Percentiles rank a stretch among this genome's conserved stretches.
phyloP scores from a whole-genome alignment of 164 flowering plant genomes.

The Annona cherimola region DNA sequence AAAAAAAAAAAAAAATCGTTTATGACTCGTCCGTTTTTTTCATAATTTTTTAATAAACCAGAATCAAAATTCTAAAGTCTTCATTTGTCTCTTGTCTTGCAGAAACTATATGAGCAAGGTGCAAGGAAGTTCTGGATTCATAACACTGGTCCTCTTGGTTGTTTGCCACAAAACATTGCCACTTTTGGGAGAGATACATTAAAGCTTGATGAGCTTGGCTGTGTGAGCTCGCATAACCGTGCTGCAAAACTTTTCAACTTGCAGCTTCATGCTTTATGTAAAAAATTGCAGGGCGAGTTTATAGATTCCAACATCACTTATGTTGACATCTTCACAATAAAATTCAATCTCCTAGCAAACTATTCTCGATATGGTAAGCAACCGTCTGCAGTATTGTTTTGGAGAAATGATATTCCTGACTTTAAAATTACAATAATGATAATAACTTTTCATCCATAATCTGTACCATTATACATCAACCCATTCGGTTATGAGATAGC shows the following conservation, averaged over 20 bases:
- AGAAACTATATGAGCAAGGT: constrained; percentile 74
- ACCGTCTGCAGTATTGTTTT: neutral
- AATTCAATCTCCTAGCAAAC: constrained; percentile 63
- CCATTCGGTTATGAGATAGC: neutral
- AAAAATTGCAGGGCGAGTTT: constrained; percentile 48
- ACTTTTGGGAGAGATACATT: constrained; percentile 76
- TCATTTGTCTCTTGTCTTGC: neutral
- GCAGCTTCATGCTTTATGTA: constrained; percentile 76
- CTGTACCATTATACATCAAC: neutral
- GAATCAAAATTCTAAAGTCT: neutral
- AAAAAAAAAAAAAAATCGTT: no score
- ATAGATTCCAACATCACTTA: constrained; percentile 61
- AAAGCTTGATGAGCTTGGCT: constrained; percentile 79
- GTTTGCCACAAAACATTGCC: constrained; percentile 80
- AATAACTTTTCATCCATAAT: neutral
- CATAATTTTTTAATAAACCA: no score
- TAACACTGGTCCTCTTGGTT: constrained; percentile 92
- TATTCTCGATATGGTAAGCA: constrained; percentile 69
- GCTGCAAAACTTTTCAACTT: constrained; percentile 80
- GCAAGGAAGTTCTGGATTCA: constrained; percentile 93
- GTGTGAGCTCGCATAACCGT: constrained; percentile 69
- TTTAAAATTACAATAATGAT: neutral
- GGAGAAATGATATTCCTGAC: neutral
- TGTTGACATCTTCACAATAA: constrained; percentile 71
- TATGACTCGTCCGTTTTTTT: no score